Conservation (phyloP, 345 rosid genomes). For the Dipteronia sinensis region DNA sequence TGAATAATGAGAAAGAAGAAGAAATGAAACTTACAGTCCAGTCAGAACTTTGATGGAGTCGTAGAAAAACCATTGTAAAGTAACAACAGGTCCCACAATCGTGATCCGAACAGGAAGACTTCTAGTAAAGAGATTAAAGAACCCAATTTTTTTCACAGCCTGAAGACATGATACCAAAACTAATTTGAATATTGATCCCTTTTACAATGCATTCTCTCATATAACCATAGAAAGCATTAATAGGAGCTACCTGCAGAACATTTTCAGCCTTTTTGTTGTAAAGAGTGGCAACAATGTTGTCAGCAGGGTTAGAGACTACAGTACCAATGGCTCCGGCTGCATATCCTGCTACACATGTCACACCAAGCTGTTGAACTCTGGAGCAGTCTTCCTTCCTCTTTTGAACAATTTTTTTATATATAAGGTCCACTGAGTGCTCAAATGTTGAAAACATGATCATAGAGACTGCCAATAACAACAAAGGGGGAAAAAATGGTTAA, state of each 20-base stretch:
- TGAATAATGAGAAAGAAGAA: not conserved
- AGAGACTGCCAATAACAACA: constrained; percentile 44
- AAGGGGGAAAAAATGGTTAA: not conserved
- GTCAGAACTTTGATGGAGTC: constrained; percentile 57
- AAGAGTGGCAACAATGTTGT: constrained; percentile 51
- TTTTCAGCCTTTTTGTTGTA: constrained; percentile 58
- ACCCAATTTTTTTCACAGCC: constrained; percentile 64
- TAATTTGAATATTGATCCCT: not conserved
- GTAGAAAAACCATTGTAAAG: constrained; percentile 65
- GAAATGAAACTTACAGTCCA: constrained; percentile 62
- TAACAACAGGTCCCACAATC: constrained; percentile 60
- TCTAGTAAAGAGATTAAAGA: constrained; percentile 54
- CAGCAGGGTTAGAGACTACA: constrained; percentile 65
- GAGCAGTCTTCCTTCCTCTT: constrained; percentile 53
- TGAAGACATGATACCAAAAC: constrained; percentile 21
- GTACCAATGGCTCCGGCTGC: constrained; percentile 53
- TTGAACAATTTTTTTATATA: constrained; percentile 32
- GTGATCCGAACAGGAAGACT: constrained; percentile 67
- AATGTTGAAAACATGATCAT: constrained; percentile 60
- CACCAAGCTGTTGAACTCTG: constrained; percentile 50
- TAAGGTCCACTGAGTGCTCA: constrained; percentile 52
- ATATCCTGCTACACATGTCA: constrained; percentile 54
- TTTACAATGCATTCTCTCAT: not conserved
- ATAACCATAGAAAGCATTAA: not conserved
- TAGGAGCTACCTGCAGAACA: constrained; percentile 43